A percentile compares a stretch with the other conserved stretches of the same genome.
Evolutionary conservation across 371 early-diverging fungal species (phyloP).

Genomic region (Mucor racemosus): DNA sequence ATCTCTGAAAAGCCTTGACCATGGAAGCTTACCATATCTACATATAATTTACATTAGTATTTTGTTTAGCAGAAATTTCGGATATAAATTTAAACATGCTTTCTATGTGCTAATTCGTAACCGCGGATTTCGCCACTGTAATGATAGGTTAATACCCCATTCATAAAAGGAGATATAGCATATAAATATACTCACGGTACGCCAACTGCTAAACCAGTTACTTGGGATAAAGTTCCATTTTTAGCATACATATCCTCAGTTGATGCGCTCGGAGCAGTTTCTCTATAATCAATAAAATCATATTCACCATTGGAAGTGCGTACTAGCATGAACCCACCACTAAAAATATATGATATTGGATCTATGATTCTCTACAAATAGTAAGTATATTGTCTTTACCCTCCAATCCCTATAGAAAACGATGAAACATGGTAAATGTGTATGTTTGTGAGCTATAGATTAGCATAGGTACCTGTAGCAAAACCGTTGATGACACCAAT

Average conservation of each 20-base stretch:
- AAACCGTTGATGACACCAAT: slow-evolving; percentile 94
- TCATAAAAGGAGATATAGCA: neutral
- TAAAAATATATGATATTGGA: slow-evolving; percentile 12
- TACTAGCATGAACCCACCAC: slow-evolving; percentile 96
- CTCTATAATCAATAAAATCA: slow-evolving; percentile 82
- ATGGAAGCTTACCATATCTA: slow-evolving; percentile 80
- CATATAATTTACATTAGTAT: neutral
- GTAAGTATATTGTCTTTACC: slow-evolving; percentile 23
- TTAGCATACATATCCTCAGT: slow-evolving; percentile 68
- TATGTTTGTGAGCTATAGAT: too few relatives aligned
- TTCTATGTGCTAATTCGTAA: slow-evolving; percentile 76
- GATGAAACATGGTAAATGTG: neutral
- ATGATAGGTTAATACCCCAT: too few relatives aligned
- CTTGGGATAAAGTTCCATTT: slow-evolving; percentile 64
- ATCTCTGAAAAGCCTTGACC: slow-evolving; percentile 85
- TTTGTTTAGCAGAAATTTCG: neutral
- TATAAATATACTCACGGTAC: slow-evolving; percentile 72
- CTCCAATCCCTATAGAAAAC: slow-evolving; percentile 40
- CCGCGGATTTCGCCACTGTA: slow-evolving; percentile 86
- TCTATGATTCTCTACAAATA: neutral
- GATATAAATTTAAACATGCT: slow-evolving; percentile 16
- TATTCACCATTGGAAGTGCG: slow-evolving; percentile 62
- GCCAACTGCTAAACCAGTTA: slow-evolving; percentile 83
- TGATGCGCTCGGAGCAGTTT: slow-evolving; percentile 83
- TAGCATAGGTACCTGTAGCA: slow-evolving; percentile 81